Evolutionary conservation across 352 stramenopile genomes (phyloP), one percentile per base, ranked within the genome.

Genomic region (Phytopythium kandeliae): DNA sequence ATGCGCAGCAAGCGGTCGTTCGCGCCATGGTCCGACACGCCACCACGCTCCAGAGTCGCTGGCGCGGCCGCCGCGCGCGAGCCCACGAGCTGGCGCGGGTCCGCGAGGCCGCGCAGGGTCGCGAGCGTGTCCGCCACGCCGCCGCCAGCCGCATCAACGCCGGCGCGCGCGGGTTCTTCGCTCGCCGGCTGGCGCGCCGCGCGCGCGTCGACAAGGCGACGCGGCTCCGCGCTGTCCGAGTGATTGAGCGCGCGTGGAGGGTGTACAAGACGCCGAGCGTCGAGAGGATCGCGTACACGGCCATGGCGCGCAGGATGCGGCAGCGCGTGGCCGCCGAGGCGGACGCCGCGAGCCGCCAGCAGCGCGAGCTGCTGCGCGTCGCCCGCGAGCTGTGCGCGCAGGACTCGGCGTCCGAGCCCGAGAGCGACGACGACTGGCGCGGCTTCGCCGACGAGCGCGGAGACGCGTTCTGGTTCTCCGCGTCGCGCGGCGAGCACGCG

Each of bases 391-490:
- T 81, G 15, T 60, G 72, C 13, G 69, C 87, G 47, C 71, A 62
- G 16, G 78, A 90, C 63, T 92, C 81, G 13, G 81, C 81, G 24
- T 92, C 81, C 0, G 81, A 90, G 31, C 49, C 67, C 0, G 78
- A 89, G 40, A 86, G 73, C 38, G 82, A 93, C 28, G 75, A 90
- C 35, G 82, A 91, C 62, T 93, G 82, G 82, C 60, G 62, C 13
- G 79, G 87, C 26, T 86, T 88, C 31, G 49, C 73, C 40, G 77
- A 88, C 43, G 71, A 85, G 17, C 63, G 69, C 21, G 78, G 73
- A 5, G 71, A 82, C 38, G 66, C 72, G 45, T 91, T 89, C 45
- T 93, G 78, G 76, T 93, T 91, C 60, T 93, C 82, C 10, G 75
- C 82, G 8, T 91, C 78, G 15, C 66, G 73, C 4, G 82, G 87